These are phyloP conservation scores for Nothomitra cinnamomea DNA, from an alignment of 2,329 filamentous ascomycete species.

Conservation along the genomic window DNA sequence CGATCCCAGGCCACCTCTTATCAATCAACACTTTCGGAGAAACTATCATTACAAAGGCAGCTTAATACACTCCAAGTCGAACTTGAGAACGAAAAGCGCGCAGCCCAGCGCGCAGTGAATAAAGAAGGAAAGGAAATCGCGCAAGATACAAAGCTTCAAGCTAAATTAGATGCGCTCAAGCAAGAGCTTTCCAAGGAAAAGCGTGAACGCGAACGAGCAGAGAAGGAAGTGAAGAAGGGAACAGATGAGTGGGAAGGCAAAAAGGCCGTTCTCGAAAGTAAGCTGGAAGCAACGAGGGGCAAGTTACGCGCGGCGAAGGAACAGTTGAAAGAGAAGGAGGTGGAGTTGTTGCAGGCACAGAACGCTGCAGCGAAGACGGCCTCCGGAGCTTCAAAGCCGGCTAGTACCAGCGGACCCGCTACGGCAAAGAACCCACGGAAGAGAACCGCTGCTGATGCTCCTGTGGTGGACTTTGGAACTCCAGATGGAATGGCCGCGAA, in stretches of 20 bases:
- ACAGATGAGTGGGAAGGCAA: constrained; percentile 43
- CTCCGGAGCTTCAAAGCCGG: constrained; percentile 9
- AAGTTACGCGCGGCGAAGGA: constrained; percentile 56
- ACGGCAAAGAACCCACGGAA: constrained; percentile 20
- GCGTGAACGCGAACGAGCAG: constrained; percentile 14
- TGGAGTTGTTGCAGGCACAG: constrained; percentile 26
- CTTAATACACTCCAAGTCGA: constrained; percentile 62
- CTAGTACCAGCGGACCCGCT: constrained; percentile 7
- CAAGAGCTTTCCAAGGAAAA: constrained; percentile 33
- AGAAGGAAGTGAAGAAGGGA: constrained; percentile 32
- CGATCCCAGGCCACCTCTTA: constrained; percentile 41
- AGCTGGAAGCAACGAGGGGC: constrained; percentile 48
- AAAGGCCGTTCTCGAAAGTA: constrained; percentile 49
- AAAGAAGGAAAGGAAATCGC: constrained; percentile 21
- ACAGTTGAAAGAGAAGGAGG: constrained; percentile 50
- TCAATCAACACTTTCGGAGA: constrained; percentile 57
- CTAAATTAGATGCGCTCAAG: constrained; percentile 29
- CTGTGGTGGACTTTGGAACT: constrained; percentile 31
- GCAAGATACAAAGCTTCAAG: constrained; percentile 23
- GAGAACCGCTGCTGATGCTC: constrained; percentile 26
- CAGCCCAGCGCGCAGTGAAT: constrained; percentile 35
- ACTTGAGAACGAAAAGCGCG: constrained; percentile 65
- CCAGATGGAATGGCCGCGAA: constrained; percentile 29
- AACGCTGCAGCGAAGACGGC: constrained; percentile 13
- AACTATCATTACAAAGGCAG: constrained; percentile 63